A percentile compares a stretch with the other conserved stretches of the same genome.
Evolutionary conservation across 2,329 filamentous ascomycete genomes (phyloP).

Genomic region (Apiospora aurea): DNA sequence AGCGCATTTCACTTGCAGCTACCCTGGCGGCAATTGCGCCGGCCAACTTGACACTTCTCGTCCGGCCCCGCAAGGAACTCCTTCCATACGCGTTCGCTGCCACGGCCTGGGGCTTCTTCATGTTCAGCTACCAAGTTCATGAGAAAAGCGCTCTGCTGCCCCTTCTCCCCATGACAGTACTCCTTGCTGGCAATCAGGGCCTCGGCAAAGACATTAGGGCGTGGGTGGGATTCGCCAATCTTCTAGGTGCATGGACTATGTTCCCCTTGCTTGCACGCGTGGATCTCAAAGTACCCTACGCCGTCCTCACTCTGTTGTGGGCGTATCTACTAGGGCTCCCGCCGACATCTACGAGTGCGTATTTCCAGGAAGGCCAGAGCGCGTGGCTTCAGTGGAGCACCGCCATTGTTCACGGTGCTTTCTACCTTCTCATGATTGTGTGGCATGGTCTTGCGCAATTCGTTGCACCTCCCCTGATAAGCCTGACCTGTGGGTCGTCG

Average conservation of each 20-base stretch:
- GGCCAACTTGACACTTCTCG: slow-evolving; percentile 80
- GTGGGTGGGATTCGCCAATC: slow-evolving; percentile 97
- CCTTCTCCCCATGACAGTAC: slow-evolving; percentile 88
- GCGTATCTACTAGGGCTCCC: slow-evolving; percentile 89
- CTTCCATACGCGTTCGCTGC: slow-evolving; percentile 82
- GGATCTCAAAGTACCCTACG: slow-evolving; percentile 83
- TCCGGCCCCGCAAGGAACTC: slow-evolving; percentile 77
- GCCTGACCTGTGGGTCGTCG: slow-evolving; percentile 93
- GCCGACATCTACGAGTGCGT: slow-evolving; percentile 74
- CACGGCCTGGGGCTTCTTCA: slow-evolving; percentile 94
- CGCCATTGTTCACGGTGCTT: slow-evolving; percentile 72
- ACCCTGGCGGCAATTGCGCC: slow-evolving; percentile 81
- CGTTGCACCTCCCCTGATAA: slow-evolving; percentile 74
- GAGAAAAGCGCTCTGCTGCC: slow-evolving; percentile 97
- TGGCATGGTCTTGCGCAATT: slow-evolving; percentile 84
- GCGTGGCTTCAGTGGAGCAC: slow-evolving; percentile 65
- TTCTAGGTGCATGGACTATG: slow-evolving; percentile 90
- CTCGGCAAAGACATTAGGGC: slow-evolving; percentile 78
- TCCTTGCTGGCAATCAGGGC: slow-evolving; percentile 80
- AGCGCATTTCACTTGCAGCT: slow-evolving; percentile 75
- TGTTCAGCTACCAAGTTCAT: slow-evolving; percentile 98
- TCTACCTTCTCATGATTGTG: slow-evolving; percentile 77
- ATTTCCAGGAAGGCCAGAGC: slow-evolving; percentile 61
- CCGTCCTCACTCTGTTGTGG: slow-evolving; percentile 86
- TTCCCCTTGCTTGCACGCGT: slow-evolving; percentile 90